A percentile compares a stretch with the other conserved stretches of the same genome.
These are phyloP conservation scores for Wickerhamiella lipophila DNA, from an alignment of 805 yeast genomes.

Conservation along the genomic window DNA sequence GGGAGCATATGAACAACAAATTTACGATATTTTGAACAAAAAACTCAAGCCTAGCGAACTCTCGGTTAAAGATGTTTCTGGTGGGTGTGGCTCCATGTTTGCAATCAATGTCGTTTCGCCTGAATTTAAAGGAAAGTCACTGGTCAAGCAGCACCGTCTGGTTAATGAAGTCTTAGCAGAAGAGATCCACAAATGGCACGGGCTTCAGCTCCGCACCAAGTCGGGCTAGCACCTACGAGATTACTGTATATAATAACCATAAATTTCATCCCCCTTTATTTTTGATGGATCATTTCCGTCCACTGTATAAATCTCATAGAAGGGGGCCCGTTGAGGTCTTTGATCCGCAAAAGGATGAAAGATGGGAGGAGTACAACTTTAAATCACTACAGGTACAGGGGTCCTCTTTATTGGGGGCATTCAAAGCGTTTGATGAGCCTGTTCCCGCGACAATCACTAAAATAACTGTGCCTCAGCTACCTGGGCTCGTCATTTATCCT, in stretches of 20 bases:
- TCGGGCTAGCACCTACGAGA: slow-evolving; percentile 27
- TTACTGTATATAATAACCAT: not conserved
- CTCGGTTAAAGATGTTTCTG: slow-evolving; percentile 71
- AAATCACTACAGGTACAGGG: not conserved
- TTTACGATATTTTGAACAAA: slow-evolving; percentile 42
- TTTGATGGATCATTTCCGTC: slow-evolving; percentile 20
- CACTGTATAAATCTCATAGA: slow-evolving; percentile 21
- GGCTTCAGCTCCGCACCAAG: slow-evolving; percentile 72
- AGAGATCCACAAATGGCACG: slow-evolving; percentile 89
- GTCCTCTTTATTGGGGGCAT: not conserved
- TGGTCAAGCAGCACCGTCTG: slow-evolving; percentile 83
- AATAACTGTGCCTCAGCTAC: slow-evolving; percentile 24
- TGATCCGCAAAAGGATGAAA: not conserved
- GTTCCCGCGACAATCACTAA: slow-evolving; percentile 1
- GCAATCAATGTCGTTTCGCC: slow-evolving; percentile 65
- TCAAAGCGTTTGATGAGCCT: slow-evolving; percentile 10
- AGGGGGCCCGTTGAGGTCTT: slow-evolving; percentile 4
- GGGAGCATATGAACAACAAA: slow-evolving; percentile 52
- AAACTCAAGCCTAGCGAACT: slow-evolving; percentile 50
- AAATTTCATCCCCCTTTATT: no score
- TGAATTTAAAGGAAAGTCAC: slow-evolving; percentile 64
- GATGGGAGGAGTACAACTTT: not conserved
- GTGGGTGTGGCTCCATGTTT: slow-evolving; percentile 98
- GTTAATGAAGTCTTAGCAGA: slow-evolving; percentile 73
- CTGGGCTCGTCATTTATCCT: slow-evolving; percentile 28